phyloP scores from a whole-genome alignment of 768 basidiomycete species.

The Auricularia heimuer region DNA sequence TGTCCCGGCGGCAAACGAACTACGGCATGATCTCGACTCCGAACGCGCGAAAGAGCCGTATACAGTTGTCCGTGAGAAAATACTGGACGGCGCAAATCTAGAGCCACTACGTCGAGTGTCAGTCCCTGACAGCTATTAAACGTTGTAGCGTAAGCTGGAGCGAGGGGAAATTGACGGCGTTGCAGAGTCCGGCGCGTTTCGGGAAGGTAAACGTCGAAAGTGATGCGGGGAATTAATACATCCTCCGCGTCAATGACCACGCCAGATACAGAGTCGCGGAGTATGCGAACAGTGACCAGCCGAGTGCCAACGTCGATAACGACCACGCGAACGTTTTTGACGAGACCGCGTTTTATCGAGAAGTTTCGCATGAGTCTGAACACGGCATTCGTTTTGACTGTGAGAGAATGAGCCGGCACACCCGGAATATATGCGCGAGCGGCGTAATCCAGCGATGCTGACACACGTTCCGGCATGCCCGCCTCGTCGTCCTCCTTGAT shows the following conservation, averaged over 20 bases:
- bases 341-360: slow-evolving; percentile 26
- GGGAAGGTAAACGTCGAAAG: slow-evolving; percentile 9
- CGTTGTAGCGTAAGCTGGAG: slow-evolving; percentile 1
- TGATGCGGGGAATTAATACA: slow-evolving; percentile 20
- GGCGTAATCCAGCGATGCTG: slow-evolving; percentile 16
- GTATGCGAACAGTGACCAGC: slow-evolving; percentile 15
- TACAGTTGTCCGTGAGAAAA: slow-evolving; percentile 13
- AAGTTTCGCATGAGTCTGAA: slow-evolving; percentile 30
- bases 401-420: slow-evolving; percentile 8
- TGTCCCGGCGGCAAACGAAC: background rate
- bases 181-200: slow-evolving; percentile 3
- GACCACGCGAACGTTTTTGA: slow-evolving; percentile 31
- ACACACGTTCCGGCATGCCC: slow-evolving; percentile 10
- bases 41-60: slow-evolving; percentile 7
- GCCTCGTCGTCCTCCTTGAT: slow-evolving; percentile 16
- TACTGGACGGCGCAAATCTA: slow-evolving; percentile 6
- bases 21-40: background rate
- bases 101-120: slow-evolving; percentile 7
- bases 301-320: slow-evolving; percentile 19
- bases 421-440: slow-evolving; percentile 16
- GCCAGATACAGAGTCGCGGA: slow-evolving; percentile 9
- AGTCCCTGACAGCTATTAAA: slow-evolving; percentile 13
- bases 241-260: slow-evolving; percentile 15
- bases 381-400: slow-evolving; percentile 23
- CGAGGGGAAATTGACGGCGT: slow-evolving; percentile 7